phyloP scores from a whole-genome alignment of 176 grass and related monocot species.

The Luzula sylvatica region DNA sequence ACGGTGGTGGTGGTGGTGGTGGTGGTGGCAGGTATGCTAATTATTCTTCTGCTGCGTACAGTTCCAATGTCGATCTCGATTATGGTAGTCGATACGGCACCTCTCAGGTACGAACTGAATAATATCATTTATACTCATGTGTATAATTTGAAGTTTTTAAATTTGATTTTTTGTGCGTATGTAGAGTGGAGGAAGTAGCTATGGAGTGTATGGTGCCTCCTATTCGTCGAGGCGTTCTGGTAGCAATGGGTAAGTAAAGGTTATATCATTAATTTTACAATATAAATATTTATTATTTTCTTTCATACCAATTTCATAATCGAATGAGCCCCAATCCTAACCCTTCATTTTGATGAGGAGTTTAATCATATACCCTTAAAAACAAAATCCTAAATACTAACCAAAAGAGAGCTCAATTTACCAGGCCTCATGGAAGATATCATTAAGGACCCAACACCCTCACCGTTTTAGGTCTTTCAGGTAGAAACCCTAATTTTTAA shows the following conservation, averaged over 20 bases:
- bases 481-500: slow-evolving; percentile 21
- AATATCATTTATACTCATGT: not conserved
- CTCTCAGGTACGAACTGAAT: slow-evolving; percentile 76
- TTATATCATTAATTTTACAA: not conserved
- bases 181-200: slow-evolving; percentile 61
- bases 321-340: too few species aligned
- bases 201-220: slow-evolving; percentile 53
- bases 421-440: slow-evolving; percentile 22
- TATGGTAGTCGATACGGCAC: slow-evolving; percentile 59
- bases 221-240: slow-evolving; percentile 53
- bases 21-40: slow-evolving; percentile 54
- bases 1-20: slow-evolving; percentile 35
- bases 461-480: slow-evolving; percentile 18
- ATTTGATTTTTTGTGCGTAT: slow-evolving; percentile 3
- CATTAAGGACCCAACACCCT: slow-evolving; percentile 19
- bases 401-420: slow-evolving; percentile 15
- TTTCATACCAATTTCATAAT: not conserved
- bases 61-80: slow-evolving; percentile 45
- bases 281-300: slow-evolving; percentile 1
- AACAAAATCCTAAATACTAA: slow-evolving; percentile 21
- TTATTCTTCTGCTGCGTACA: slow-evolving; percentile 48
- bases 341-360: not conserved
- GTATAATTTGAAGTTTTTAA: slow-evolving; percentile 21
- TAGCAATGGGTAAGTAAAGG: slow-evolving; percentile 57
- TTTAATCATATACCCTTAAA: not conserved